Evolutionary conservation across 129 eudicot species (phyloP).

Genomic region (Arctium lappa): DNA sequence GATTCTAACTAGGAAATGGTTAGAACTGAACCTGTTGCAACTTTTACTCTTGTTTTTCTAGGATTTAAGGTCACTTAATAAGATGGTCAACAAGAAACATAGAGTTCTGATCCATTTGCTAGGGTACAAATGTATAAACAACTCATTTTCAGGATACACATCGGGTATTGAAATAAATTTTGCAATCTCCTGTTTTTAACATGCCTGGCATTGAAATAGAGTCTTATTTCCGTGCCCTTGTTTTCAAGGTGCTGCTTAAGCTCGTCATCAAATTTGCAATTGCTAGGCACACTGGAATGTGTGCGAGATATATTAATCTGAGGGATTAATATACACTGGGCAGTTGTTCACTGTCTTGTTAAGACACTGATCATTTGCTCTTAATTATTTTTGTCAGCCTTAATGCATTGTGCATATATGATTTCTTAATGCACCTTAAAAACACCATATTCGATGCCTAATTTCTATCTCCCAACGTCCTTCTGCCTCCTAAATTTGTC

Average conservation of each 20-base stretch:
- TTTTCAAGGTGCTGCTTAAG: neutral
- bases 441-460: neutral
- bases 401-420: neutral
- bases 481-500: neutral
- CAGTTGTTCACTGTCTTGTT: neutral
- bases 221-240: neutral
- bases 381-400: neutral
- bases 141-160: neutral
- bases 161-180: neutral
- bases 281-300: neutral
- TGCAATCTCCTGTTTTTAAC: neutral
- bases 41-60: neutral
- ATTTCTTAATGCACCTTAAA: neutral
- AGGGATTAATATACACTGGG: neutral
- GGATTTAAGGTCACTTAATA: neutral
- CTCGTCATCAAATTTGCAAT: neutral
- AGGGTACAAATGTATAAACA: neutral
- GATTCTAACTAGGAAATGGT: constrained; percentile 2
- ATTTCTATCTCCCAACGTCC: neutral
- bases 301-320: neutral
- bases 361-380: neutral
- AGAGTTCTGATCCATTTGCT: neutral
- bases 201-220: neutral
- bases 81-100: neutral
- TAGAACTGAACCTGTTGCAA: neutral